Evolutionary conservation across 2,329 filamentous ascomycete species (phyloP).

Genomic region (Aspergillus fructus): DNA sequence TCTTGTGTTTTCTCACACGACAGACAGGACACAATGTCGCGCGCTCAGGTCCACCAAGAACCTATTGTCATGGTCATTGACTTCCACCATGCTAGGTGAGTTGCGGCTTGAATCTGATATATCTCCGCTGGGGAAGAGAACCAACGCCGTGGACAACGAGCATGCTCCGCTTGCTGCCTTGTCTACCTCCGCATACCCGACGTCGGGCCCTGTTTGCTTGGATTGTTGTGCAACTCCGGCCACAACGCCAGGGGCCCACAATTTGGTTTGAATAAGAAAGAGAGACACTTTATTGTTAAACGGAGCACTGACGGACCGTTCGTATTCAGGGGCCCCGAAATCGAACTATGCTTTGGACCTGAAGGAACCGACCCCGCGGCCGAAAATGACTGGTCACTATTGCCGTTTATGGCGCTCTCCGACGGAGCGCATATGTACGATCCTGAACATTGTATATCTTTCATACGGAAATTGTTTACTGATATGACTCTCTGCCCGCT

Average conservation of each 20-base stretch:
- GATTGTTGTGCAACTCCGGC: neutral
- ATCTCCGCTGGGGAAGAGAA: neutral
- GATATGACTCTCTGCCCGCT: constrained; percentile 4
- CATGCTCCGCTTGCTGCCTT: neutral
- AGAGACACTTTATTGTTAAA: neutral
- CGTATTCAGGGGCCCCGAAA: constrained; percentile 72
- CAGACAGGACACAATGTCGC: constrained; percentile 29
- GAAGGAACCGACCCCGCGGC: constrained; percentile 74
- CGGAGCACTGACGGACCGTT: neutral
- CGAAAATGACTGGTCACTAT: constrained; percentile 84
- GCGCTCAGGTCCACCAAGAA: constrained; percentile 48
- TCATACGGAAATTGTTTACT: constrained; percentile 1
- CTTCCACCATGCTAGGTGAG: constrained; percentile 71
- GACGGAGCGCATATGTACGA: constrained; percentile 90
- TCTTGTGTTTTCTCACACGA: constrained; percentile 9
- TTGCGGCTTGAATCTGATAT: neutral
- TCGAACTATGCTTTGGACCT: constrained; percentile 85
- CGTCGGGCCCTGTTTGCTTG: neutral
- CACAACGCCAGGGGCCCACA: neutral
- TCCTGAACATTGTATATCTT: neutral
- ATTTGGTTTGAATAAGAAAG: neutral
- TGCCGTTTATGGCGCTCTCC: constrained; percentile 95
- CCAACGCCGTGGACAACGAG: neutral
- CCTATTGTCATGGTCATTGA: constrained; percentile 78
- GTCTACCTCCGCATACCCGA: neutral